These are phyloP conservation scores for Thelephora terrestris DNA, from an alignment of 1,284 basidiomycete species.

Conservation along the genomic window DNA sequence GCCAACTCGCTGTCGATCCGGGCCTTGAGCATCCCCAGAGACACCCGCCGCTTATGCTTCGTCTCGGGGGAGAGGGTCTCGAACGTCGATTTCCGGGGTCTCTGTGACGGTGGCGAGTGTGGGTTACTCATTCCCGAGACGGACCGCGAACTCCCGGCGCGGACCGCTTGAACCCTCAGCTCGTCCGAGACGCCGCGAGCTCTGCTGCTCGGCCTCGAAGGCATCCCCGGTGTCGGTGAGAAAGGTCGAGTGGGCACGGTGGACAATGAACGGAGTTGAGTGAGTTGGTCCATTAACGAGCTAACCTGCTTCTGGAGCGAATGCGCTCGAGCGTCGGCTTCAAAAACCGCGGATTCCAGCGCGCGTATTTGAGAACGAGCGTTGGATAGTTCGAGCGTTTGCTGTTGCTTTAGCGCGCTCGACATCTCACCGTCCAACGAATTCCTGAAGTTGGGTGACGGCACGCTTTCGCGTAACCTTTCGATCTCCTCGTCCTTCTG, in stretches of 20 bases:
- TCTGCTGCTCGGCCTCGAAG: constrained; percentile 41
- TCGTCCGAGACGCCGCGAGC: constrained; percentile 33
- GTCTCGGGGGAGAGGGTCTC: constrained; percentile 58
- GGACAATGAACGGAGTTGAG: constrained; percentile 31
- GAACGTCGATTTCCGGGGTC: constrained; percentile 21
- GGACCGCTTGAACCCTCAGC: constrained; percentile 36
- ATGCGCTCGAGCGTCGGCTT: constrained; percentile 62
- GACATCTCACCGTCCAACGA: constrained; percentile 65
- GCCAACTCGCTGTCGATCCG: constrained; percentile 73
- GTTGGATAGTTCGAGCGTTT: constrained; percentile 68
- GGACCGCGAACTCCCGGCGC: too few relatives aligned
- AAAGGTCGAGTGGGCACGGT: constrained; percentile 30
- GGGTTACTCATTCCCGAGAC: constrained; percentile 16
- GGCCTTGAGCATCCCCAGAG: constrained; percentile 81
- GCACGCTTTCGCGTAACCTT: constrained; percentile 33
- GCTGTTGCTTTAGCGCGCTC: constrained; percentile 56
- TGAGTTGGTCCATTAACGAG: constrained; percentile 52
- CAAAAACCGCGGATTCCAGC: constrained; percentile 63
- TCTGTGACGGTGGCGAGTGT: constrained; percentile 37
- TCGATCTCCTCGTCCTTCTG: constrained; percentile 58
- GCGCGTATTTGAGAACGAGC: constrained; percentile 68
- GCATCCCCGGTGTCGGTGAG: constrained; percentile 31
- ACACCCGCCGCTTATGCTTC: constrained; percentile 75
- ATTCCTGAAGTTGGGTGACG: constrained; percentile 26
- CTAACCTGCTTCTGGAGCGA: constrained; percentile 59